Base-by-base conservation (phyloP, 1,284 basidiomycete genomes). In the Termitomyces sp. region DNA sequence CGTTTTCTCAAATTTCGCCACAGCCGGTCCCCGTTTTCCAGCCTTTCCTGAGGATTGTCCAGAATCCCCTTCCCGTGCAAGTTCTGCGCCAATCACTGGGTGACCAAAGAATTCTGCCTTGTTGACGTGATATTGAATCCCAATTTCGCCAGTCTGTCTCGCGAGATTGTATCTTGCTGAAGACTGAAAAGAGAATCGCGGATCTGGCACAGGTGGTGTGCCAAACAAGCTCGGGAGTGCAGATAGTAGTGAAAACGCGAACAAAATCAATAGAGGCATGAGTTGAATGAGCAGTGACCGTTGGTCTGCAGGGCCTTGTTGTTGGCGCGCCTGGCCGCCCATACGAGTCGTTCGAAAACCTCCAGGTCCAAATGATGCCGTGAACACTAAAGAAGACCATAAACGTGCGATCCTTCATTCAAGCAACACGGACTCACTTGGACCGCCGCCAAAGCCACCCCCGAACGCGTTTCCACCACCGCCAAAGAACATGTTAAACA, bases 401-500 rank as follows among this genome's bases (percentile, higher is more conserved):
- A 0, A 18, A 35, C 10, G 30, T 13, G 10, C n/a, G 34, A 24
- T 28, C 40, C 45, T 42, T 18, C 40, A 21, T 54, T 44, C 30
- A 10, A 42, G 6, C 6, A 40, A 30, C 14, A 3, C 19, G 34
- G 3, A 70, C 71, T 52, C 63, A 81, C 83, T 73, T 48, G 82
- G 79, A 3, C 82, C 80, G 26, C 81, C 80, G 16, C 80, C 68
- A 46, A 73, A 72, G 21, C 80, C 79, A 55, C 64, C 35, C 14
- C 83, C 81, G 30, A 58, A 60, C 26, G 28, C 67, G 21, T 75
- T 75, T 49, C 79, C 80, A 44, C 69, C 85, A 16, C 88, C 87
- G 19, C 92, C 94, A 67, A 99, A 99, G 81, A 99, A 98, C 91
- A 97, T 95, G 66, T 97, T 96, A 78, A 99, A 99, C 50, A 99